Percentiles rank a stretch among this genome's conserved stretches.
Conservation (phyloP, 331 rosid genomes). For the Telfairia occidentalis region DNA sequence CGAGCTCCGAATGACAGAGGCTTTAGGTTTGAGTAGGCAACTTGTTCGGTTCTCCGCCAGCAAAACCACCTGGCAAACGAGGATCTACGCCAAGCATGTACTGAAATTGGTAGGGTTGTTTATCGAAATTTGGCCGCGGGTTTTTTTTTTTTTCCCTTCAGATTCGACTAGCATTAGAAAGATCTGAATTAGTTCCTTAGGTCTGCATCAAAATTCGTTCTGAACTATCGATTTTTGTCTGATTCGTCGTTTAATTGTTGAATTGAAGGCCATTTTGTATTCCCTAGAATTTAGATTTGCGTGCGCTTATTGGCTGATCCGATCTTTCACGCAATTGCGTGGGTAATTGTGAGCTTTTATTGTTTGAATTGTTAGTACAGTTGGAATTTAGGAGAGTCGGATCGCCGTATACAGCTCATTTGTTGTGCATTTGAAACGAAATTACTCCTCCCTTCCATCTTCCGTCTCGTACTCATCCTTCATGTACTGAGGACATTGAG, state of each 20-base stretch:
- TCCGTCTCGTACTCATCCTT: constrained; percentile 6
- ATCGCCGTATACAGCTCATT: neutral
- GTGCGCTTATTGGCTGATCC: neutral
- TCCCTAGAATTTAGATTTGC: constrained; percentile 5
- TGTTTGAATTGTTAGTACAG: neutral
- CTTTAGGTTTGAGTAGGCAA: constrained; percentile 10
- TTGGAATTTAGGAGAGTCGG: constrained; percentile 6
- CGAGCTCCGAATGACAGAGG: constrained; percentile 9
- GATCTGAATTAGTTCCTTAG: constrained; percentile 8
- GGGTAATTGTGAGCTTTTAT: constrained; percentile 8
- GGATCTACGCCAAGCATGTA: constrained; percentile 3
- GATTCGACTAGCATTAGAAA: constrained; percentile 11
- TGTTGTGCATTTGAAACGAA: neutral
- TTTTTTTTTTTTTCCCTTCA: too few relatives aligned
- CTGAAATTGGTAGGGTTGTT: constrained; percentile 8
- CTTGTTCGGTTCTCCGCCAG: neutral
- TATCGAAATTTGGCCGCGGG: neutral
- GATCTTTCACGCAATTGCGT: constrained; percentile 4
- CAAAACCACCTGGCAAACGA: neutral
- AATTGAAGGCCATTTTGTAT: neutral
- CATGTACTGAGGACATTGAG: constrained; percentile 1
- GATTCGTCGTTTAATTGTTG: constrained; percentile 6
- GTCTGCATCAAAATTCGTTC: constrained; percentile 2
- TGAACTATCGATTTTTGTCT: neutral
- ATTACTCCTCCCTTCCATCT: neutral